Base-by-base conservation (phyloP, 129 eudicot genomes). In the Saposhnikovia divaricata region DNA sequence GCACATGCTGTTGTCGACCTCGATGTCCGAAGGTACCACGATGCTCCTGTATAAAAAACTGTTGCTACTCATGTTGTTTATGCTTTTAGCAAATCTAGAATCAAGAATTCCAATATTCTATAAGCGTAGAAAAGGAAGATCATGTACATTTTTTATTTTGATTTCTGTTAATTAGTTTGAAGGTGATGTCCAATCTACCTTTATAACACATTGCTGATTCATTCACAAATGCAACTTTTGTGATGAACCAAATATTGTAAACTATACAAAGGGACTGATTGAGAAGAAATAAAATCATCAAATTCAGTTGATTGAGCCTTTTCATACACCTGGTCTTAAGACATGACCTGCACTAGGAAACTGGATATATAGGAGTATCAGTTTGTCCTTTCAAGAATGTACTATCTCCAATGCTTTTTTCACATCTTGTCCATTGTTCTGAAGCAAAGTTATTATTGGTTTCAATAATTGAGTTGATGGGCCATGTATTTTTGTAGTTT, bases 61-160 rank as follows among this genome's bases (percentile, higher is more conserved):
- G 92, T 51, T 88, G 88, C 85, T 87, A 77, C 80, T 80, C 81
- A 68, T 87, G 85, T 59, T 89, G 84, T 79, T 71, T 53, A 38
- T 83, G 90, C 66, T 91, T 48, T 66, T 88, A 78, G 91, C 80
- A 70, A 69, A 71, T 40, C 38, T 23, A 45, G 25, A 63, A 15
- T n/a, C 68, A 25, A 59, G 34, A n/a, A 59, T n/a, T n/a, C 68
- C 28, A 45, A 46, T 27, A 63, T n/a, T 0, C 48, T 66, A 79
- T 43, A 28, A 19, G 37, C 50, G 47, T 25, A 44, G 46, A 59
- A 59, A 59, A 23, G 12, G 68, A 42, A 74, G 31, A 74, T 44
- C n/a, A 39, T 74, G 78, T 74, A 46, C 40, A 74, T 74, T 74
- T 38, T 74, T 11, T 27, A 42, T 73, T 23, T 73, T 14, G 61